Conservation (phyloP, 192 early-diverging fungal species). For the Allomyces macrogynus region DNA sequence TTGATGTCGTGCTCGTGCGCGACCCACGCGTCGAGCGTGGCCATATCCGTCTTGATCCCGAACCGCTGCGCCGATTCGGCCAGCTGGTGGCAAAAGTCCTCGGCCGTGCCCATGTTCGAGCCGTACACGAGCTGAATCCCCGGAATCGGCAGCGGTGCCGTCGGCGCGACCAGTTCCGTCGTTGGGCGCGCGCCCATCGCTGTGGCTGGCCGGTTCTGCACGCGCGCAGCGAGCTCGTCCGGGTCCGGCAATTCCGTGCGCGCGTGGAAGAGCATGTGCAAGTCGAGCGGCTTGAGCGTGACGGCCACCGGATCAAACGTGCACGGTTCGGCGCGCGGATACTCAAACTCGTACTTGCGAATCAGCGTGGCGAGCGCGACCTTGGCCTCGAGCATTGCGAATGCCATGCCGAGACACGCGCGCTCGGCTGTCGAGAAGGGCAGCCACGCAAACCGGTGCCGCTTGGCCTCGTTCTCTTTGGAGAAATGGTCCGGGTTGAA, state of each 20-base stretch:
- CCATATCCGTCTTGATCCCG: slow-evolving; percentile 15
- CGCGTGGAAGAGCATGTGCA: slow-evolving; percentile 12
- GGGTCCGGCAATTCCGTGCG: slow-evolving; percentile 3
- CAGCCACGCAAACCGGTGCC: slow-evolving; percentile 25
- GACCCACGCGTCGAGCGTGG: slow-evolving; percentile 21
- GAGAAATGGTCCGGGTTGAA: slow-evolving; percentile 33
- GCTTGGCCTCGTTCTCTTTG: slow-evolving; percentile 25
- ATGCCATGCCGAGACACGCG: slow-evolving; percentile 1
- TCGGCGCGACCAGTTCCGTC: background rate
- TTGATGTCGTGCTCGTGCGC: slow-evolving; percentile 7
- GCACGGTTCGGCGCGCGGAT: slow-evolving; percentile 8
- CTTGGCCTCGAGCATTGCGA: slow-evolving; percentile 3
- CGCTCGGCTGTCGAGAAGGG: slow-evolving; percentile 2
- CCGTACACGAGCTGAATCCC: slow-evolving; percentile 24
- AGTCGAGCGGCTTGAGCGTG: slow-evolving; percentile 14
- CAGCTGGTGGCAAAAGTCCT: slow-evolving; percentile 26
- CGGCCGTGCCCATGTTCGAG: slow-evolving; percentile 27
- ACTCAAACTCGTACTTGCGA: slow-evolving; percentile 18
- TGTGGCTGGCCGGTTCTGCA: background rate
- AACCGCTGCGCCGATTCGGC: slow-evolving; percentile 11
- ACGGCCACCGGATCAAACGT: slow-evolving; percentile 8
- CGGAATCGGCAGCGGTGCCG: slow-evolving; percentile 10
- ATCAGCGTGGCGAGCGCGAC: slow-evolving; percentile 9
- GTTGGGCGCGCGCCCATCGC: background rate
- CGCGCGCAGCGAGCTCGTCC: background rate